Evolutionary conservation across 2,329 filamentous ascomycete species (phyloP).

Genomic region (Sporothrix pallida): DNA sequence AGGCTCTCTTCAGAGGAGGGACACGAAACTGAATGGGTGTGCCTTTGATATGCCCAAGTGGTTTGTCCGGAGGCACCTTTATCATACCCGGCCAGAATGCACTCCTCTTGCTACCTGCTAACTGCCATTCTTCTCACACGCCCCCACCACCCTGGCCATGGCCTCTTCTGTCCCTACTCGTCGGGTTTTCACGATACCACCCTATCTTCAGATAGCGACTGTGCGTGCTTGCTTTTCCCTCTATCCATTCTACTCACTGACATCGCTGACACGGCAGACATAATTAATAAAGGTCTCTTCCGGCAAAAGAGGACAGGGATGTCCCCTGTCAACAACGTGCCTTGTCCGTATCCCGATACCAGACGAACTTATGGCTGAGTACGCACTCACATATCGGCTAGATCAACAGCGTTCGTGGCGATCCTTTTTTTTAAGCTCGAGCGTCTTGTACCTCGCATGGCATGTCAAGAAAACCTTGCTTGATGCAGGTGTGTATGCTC

Average conservation of each 20-base stretch:
- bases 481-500: slow-evolving; percentile 12
- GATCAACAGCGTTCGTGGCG: background rate
- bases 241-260: background rate
- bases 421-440: background rate
- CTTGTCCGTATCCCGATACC: slow-evolving; percentile 14
- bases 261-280: background rate
- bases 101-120: background rate
- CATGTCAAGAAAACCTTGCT: background rate
- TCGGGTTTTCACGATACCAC: slow-evolving; percentile 19
- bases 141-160: background rate
- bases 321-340: slow-evolving; percentile 20
- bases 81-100: background rate
- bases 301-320: slow-evolving; percentile 24
- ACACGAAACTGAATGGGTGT: background rate
- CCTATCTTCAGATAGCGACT: background rate
- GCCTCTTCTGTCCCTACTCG: background rate
- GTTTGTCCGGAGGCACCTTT: slow-evolving; percentile 7
- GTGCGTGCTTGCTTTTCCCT: background rate
- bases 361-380: background rate
- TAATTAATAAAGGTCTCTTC: background rate
- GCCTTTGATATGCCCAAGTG: background rate
- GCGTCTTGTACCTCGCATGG: background rate
- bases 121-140: background rate
- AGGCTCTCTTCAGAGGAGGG: background rate
- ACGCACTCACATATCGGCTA: background rate